A percentile compares a stretch with the other conserved stretches of the same genome.
phyloP scores from a whole-genome alignment of 2,329 filamentous ascomycete genomes.

The Alternaria panax region DNA sequence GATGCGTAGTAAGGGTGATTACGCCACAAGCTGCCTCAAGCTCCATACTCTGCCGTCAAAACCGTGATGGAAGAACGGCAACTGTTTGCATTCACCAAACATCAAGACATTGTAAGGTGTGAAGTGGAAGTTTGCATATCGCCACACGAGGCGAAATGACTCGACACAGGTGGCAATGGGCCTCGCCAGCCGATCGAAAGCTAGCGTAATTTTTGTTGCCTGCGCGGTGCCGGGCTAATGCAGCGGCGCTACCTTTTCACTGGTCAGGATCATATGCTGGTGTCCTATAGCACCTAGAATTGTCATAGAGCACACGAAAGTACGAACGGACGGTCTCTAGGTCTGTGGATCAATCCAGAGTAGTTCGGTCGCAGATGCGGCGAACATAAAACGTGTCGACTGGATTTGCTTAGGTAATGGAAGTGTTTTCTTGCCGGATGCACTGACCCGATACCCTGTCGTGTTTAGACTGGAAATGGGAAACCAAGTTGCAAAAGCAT shows the following conservation, averaged over 20 bases:
- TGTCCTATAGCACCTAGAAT: background rate
- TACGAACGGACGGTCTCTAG: background rate
- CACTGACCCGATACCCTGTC: background rate
- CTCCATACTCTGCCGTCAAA: background rate
- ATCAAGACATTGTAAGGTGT: conserved; percentile 4
- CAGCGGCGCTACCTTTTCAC: background rate
- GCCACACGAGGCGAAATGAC: conserved; percentile 10
- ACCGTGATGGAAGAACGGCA: background rate
- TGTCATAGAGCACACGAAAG: background rate
- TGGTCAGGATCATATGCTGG: background rate
- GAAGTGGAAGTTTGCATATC: conserved; percentile 16
- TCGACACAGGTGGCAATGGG: conserved; percentile 2
- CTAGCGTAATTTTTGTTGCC: conserved; percentile 1
- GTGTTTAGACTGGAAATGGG: background rate
- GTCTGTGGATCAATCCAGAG: too few relatives aligned
- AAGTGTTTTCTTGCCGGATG: too few relatives aligned
- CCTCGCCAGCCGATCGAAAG: background rate
- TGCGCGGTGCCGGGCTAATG: background rate
- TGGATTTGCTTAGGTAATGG: background rate
- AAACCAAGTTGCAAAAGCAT: background rate
- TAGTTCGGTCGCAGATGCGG: background rate
- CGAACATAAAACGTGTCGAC: background rate
- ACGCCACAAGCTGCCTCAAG: background rate
- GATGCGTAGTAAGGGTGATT: background rate
- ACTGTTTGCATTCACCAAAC: background rate